Conservation (phyloP, 345 rosid species). For the Citropsis articulata region DNA sequence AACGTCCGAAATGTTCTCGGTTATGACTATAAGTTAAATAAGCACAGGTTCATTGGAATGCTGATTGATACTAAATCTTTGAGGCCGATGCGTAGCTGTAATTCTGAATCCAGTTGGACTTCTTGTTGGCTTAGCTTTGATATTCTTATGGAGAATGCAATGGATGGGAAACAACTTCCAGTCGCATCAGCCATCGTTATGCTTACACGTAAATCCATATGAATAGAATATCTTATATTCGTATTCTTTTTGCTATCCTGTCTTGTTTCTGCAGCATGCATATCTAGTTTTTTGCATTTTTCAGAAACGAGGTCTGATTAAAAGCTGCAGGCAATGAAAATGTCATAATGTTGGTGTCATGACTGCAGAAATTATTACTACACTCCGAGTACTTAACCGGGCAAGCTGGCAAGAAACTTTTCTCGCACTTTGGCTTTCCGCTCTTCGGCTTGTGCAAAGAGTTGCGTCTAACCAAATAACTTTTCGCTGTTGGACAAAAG, state of each 20-base stretch:
- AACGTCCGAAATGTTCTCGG: constrained; percentile 30
- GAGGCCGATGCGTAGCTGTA: constrained; percentile 32
- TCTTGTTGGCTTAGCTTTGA: constrained; percentile 61
- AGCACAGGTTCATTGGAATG: constrained; percentile 30
- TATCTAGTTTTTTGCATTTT: constrained; percentile 1
- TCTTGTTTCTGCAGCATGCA: not conserved
- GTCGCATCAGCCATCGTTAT: constrained; percentile 38
- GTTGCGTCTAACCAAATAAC: constrained; percentile 32
- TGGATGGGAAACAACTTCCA: constrained; percentile 60
- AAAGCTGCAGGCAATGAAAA: constrained; percentile 8
- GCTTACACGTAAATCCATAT: constrained; percentile 38
- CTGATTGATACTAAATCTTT: constrained; percentile 32
- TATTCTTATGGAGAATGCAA: constrained; percentile 53
- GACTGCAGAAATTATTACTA: constrained; percentile 42
- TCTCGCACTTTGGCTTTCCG: constrained; percentile 70
- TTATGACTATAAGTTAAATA: constrained; percentile 38
- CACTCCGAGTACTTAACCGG: constrained; percentile 46
- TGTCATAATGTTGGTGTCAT: constrained; percentile 13
- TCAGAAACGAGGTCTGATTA: not conserved
- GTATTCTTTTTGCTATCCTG: not conserved
- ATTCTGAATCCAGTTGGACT: constrained; percentile 33
- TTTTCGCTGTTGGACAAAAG: not conserved
- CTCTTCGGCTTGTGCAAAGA: constrained; percentile 72
- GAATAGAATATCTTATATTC: not conserved
- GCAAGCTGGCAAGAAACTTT: constrained; percentile 79